These are phyloP conservation scores for Alternaria tenuissima DNA, from an alignment of 2,329 filamentous ascomycete genomes.

Conservation along the genomic window DNA sequence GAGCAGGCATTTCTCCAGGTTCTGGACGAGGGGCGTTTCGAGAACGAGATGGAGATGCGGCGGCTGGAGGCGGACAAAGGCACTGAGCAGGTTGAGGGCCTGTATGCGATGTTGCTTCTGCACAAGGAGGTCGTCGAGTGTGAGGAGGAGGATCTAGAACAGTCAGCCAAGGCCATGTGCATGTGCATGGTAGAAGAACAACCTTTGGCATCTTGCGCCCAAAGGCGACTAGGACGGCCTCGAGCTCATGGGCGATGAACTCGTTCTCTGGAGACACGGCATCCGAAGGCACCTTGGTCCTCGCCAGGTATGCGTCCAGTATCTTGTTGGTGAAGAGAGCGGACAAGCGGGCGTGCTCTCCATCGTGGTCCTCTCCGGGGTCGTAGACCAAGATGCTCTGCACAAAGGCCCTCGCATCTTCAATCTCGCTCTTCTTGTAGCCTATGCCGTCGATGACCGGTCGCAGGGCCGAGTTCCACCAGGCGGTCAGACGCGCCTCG, in stretches of 20 bases:
- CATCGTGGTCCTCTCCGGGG: constrained; percentile 62
- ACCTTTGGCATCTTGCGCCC: constrained; percentile 75
- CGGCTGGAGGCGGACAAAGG: constrained; percentile 78
- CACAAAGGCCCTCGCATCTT: constrained; percentile 71
- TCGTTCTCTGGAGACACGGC: constrained; percentile 55
- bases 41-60: constrained; percentile 78
- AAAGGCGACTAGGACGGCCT: constrained; percentile 62
- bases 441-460: constrained; percentile 66
- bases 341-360: constrained; percentile 55
- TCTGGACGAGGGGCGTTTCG: constrained; percentile 74
- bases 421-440: constrained; percentile 69
- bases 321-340: constrained; percentile 64
- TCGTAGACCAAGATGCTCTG: constrained; percentile 71
- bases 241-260: constrained; percentile 58
- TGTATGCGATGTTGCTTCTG: constrained; percentile 70
- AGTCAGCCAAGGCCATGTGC: constrained; percentile 15
- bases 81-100: constrained; percentile 71
- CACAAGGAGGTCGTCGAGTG: constrained; percentile 71
- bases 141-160: constrained; percentile 69
- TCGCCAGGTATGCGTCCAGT: constrained; percentile 54
- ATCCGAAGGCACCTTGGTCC: constrained; percentile 51
- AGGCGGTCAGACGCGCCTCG: constrained; percentile 69
- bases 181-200: not conserved
- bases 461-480: constrained; percentile 72
- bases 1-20: constrained; percentile 77